Evolutionary conservation across 108 stramenopile species (phyloP), one percentile per base, ranked within the genome.

Genomic region (Fragilariopsis cylindrus): DNA sequence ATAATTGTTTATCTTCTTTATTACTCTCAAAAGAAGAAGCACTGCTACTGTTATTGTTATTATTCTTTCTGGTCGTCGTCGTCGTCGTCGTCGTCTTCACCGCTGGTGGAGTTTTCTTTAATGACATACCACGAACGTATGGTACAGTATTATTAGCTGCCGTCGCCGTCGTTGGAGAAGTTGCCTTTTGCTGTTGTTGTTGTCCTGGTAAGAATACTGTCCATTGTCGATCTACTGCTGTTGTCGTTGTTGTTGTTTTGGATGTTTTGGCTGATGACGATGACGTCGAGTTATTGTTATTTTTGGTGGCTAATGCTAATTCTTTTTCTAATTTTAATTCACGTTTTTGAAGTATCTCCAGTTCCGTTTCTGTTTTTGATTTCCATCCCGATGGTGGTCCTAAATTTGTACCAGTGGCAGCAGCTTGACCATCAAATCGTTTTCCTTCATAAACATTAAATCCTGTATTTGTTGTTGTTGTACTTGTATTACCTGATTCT

Each of bases 361-460:
- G 30, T 65, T 71, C 46, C 73, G 71, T 40, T 80, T 79, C 50
- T 30, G 75, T 85, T 68, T 57, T 76, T 48, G 30, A 80, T 75
- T 71, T 92, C 90, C 85, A 94, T 76, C 45, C 79, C 58, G 64
- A 80, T 80, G 79, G 84, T 82, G 87, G 72, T 60, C 76, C 85
- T 42, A 88, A 45, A 19, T 58, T 69, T n/a, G 79, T 81, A 47
- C 93, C 93, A 11, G 82, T 74, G 2, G 88, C 84, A 3, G 86
- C 85, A 48, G 89, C 81, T 65, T 82, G 79, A 18, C 86, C 81
- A 76, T 94, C 91, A 71, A 84, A 82, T 0, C 88, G 87, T 41
- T 80, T 82, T 5, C 78, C 77, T 57, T 81, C 83, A 81, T 89
- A 94, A 16, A 85, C 71, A 79, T 94, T 76, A 74, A 94, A 93